Evolutionary conservation across 768 basidiomycete genomes (phyloP), one percentile per base, ranked within the genome.

Genomic region (Boletus vinaceobasis): DNA sequence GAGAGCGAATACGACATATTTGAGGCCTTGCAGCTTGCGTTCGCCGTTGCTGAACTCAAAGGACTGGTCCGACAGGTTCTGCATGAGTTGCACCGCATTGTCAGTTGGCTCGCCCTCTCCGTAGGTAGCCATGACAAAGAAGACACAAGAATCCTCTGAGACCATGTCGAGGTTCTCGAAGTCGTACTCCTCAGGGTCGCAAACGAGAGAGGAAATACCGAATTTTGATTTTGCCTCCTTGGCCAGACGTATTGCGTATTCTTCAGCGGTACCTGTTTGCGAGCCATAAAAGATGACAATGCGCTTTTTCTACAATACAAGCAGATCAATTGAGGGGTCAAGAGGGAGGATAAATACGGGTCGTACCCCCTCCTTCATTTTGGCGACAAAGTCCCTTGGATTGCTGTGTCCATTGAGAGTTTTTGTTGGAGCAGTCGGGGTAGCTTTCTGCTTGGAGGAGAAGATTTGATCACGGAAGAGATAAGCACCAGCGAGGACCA

Each of bases 71-170:
- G 87, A 79, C 56, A 98, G 67, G 73, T 93, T 94, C 71, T 96
- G 92, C 85, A 93, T 87, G 61, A 99, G 85, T 60, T 88, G 85
- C 14, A 97, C 90, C 6, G 96, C 93, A 69, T 98, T 99, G 71
- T 99, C 96, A 11, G 96, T 98, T 32, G 96, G 96, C 72, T 99
- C 96, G 54, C 96, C 96, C 76, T 99, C 96, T 59, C 96, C 96
- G 65, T 99, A 99, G 13, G 96, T 98, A 11, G 96, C 96, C 85
- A 98, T 82, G 64, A 95, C 93, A 69, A 99, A 98, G 73, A 99
- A 85, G 52, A 86, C 92, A 19, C 87, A 89, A 59, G 81, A 86
- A 70, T 94, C 88, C 61, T 89, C 88, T 0, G 97, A 91, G 29
- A 98, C 71, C 68, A 87, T 79, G 73, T 98, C 96, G 58, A 98